Conservation (phyloP, 305 asterid species). For the Andrographis paniculata region DNA sequence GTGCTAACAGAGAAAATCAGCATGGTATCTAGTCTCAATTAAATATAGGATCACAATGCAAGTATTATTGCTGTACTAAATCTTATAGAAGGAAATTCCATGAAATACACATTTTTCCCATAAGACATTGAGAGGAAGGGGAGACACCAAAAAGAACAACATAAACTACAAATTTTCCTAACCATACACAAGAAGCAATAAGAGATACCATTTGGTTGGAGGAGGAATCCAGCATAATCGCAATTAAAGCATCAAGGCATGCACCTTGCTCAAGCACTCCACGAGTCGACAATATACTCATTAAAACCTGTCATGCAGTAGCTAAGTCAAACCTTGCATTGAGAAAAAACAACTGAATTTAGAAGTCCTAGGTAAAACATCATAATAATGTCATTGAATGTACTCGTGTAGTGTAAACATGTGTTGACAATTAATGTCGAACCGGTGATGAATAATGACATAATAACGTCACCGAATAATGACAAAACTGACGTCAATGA, state of each 20-base stretch:
- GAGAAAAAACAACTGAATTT: slow-evolving; percentile 13
- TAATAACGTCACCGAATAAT: no score
- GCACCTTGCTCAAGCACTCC: slow-evolving; percentile 93
- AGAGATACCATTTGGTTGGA: slow-evolving; percentile 71
- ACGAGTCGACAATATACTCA: slow-evolving; percentile 70
- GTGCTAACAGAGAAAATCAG: no score
- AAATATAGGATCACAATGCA: no score
- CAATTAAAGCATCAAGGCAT: slow-evolving; percentile 70
- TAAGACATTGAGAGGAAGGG: no score
- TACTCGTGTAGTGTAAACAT: slow-evolving; percentile 12
- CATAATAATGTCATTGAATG: slow-evolving; percentile 8
- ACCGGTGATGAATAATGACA: not conserved
- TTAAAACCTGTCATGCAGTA: slow-evolving; percentile 50
- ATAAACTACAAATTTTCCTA: slow-evolving; percentile 1
- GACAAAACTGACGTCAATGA: slow-evolving; percentile 6
- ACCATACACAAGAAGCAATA: slow-evolving; percentile 6
- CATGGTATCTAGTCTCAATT: no score
- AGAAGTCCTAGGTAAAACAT: slow-evolving; percentile 14
- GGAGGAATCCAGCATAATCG: slow-evolving; percentile 85
- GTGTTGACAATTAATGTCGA: not conserved
- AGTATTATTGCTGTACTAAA: no score
- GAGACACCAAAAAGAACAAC: not conserved
- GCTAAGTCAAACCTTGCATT: slow-evolving; percentile 16
- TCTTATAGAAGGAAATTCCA: no score
- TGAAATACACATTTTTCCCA: no score